Evolutionary conservation across 1,139 yeast species (phyloP), one percentile per base, ranked within the genome.

Genomic region (Pneumocystis wakefieldiae): DNA sequence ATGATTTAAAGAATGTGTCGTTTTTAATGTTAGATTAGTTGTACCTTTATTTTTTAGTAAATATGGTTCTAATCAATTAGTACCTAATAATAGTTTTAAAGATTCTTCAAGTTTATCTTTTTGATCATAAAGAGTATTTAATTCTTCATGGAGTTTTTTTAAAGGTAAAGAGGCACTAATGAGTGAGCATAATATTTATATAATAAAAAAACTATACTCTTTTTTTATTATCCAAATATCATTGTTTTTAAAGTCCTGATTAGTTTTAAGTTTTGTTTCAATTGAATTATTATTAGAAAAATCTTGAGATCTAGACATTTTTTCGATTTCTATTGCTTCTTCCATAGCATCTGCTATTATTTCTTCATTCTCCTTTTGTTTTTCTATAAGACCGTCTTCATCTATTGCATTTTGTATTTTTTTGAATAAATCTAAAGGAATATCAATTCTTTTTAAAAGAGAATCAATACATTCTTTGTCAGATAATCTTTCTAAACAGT

Each of bases 391-490:
- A 37, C 64, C 67, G n/a, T 65, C 69, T 61, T 72, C 75, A 65
- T 76, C 76, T 29, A 76, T 66, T 24, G 73, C 69, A 8, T 65
- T 64, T 6, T 69, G 57, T 24, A 76, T 75, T 53, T 68, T 68
- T 2, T 68, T 62, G 2, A 73, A 71, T 24, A 73, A 64, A 14
- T 67, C 66, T 5, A 70, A 64, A 28, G 67, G 61, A 4, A 65
- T 65, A 1, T 64, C 61, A 32, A 71, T 55, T 4, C 66, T 65
- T 4, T 61, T 61, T 15, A 69, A 59, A 3, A 67, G 60, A 3
- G 62, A 37, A 36, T 28, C 14, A 37, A 57, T 7, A 36, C n/a
- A 39, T 37, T 57, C 59, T 28, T 29, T 57, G 10, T 57, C 15
- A 19, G 59, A 17, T 29, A 37, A 17, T 57, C 19, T 19, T 24